Evolutionary conservation across 805 yeast genomes (phyloP), one percentile per base, ranked within the genome.

Genomic region (Candida namnaoensis): DNA sequence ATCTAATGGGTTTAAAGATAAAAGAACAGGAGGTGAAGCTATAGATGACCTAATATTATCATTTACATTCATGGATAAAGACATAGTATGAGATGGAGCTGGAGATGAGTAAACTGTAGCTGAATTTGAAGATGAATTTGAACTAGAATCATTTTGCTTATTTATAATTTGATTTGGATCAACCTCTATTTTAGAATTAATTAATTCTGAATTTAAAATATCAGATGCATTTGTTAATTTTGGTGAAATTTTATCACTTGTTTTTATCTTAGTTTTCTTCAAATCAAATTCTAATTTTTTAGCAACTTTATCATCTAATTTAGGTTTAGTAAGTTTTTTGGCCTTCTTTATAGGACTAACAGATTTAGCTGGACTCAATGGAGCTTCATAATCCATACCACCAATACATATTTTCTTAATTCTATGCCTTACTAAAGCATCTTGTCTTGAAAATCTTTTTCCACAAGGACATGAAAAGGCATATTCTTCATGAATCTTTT

Each of bases 361-460:
- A 14, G 47, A 42, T 2, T 39, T 44, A 24, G 37, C 41, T 28
- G n/a, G 12, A 34, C 24, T 32, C 30, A 13, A 8, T 47, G 23
- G 3, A 44, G 44, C 28, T 44, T 37, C 39, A 12, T 52, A 42
- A 23, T 44, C 41, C 10, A 78, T 59, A 3, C 91, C 95, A 19
- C 95, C 95, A n/a, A 64, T 52, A 56, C 97, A 90, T 34, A 88
- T 87, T 64, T 79, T 78, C 49, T 95, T 72, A 37, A 77, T 68
- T 48, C 87, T 69, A 57, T 91, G 99, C 46, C 91, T 74, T 50
- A 77, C 78, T 58, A 90, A 66, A 0, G 96, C 96, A 66, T 93
- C 97, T 41, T 84, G 82, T 44, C 98, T 72, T 2, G 91, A 80
- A 64, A 93, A 93, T 47, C 80, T 81, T 62, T 90, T 91, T n/a